Evolutionary conservation across 129 eudicot species (phyloP), one percentile per base, ranked within the genome.

Genomic region (Chrysanthemum lavandulifolium): DNA sequence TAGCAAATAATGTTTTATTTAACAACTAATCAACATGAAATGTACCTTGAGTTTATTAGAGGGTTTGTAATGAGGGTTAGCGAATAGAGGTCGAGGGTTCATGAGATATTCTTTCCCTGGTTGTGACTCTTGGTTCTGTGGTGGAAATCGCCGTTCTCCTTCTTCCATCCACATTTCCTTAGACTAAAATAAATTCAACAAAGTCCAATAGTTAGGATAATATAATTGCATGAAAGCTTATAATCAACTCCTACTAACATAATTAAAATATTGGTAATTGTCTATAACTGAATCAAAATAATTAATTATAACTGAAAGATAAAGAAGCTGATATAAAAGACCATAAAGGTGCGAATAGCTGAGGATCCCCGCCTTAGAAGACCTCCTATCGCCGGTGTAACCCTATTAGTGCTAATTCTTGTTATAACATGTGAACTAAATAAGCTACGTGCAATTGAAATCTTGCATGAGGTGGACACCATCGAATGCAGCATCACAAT

Each of bases 81-180:
- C 31, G 31, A 55, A 65, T 15, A 76, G 79, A 2, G 98, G 96
- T 58, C 55, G 51, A 2, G 96, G 98, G 67, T 89, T 80, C 98
- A 92, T 92, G 54, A 75, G 45, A 66, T 89, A 89, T 75, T 89
- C 94, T 61, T 85, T 86, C 14, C 97, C 97, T 1, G 94, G 95
- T 77, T 92, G 94, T 3, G 78, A 16, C 3, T 83, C 85, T 66
- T 92, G 97, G 45, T 76, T 77, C 75, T 92, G 96, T 0, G 90
- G 71, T 47, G 97, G 96, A 66, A 91, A 91, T 53, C 73, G 55
- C 14, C 75, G 68, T 6, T 81, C 84, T 0, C 60, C 82, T 21
- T 65, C n/a, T 58, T 27, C 5, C 25, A 27, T 29, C 63, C 10
- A 3, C 25, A 8, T 10, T 19, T 5, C 63, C 25, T 12, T 19